Evolutionary conservation across 192 early-diverging fungal species (phyloP).

Genomic region (Nowakowskiella sp.): DNA sequence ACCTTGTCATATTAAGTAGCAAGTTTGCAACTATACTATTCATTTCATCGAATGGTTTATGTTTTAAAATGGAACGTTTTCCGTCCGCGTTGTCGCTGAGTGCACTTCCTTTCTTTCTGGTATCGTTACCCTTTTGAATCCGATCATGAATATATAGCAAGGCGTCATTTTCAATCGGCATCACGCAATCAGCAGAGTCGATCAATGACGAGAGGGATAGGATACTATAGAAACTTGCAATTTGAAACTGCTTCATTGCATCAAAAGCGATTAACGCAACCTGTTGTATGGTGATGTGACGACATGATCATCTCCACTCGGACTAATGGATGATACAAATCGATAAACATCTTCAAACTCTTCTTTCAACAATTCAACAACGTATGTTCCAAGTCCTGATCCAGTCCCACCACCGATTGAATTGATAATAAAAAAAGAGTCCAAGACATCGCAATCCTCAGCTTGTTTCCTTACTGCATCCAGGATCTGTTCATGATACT

Average conservation of each 20-base stretch:
- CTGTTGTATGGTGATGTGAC: constrained; percentile 54
- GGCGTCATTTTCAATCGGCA: constrained; percentile 51
- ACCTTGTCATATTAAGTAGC: constrained; percentile 52
- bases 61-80: not conserved
- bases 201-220: constrained; percentile 35
- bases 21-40: constrained; percentile 54
- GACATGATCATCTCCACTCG: constrained; percentile 45
- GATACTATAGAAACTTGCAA: constrained; percentile 21
- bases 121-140: constrained; percentile 13
- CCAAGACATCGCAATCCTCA: constrained; percentile 45
- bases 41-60: constrained; percentile 40
- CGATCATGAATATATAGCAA: constrained; percentile 37
- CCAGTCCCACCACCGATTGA: constrained; percentile 56
- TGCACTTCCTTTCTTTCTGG: constrained; percentile 5
- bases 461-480: constrained; percentile 39
- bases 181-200: constrained; percentile 37
- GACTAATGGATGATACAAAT: constrained; percentile 30
- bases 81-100: constrained; percentile 21
- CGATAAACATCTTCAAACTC: constrained; percentile 31
- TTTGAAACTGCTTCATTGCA: not conserved
- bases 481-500: constrained; percentile 28
- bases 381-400: constrained; percentile 43
- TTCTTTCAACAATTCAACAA: constrained; percentile 31
- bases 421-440: constrained; percentile 42
- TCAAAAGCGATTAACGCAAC: constrained; percentile 9